phyloP scores from a whole-genome alignment of 2,329 filamentous ascomycete genomes.

The Colletotrichum sansevieriae region DNA sequence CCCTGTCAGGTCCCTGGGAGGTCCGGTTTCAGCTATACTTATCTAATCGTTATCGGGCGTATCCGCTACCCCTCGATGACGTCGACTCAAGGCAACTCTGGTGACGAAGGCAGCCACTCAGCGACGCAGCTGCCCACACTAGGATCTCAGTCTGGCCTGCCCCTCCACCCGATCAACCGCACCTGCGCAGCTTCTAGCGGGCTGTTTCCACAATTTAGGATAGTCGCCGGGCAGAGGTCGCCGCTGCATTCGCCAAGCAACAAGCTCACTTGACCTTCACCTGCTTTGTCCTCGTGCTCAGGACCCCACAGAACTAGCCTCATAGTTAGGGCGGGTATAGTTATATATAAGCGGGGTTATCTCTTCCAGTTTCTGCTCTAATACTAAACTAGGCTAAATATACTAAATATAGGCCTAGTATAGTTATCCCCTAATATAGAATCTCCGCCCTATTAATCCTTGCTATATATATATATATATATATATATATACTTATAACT shows the following conservation, averaged over 20 bases:
- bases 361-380: no score
- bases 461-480: no score
- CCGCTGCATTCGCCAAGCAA: slow-evolving; percentile 20
- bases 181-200: no score
- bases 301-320: no score
- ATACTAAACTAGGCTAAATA: no score
- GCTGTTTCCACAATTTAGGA: neutral
- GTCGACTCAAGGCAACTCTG: neutral
- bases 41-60: slow-evolving; percentile 24
- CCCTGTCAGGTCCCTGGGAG: slow-evolving; percentile 23
- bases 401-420: no score
- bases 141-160: slow-evolving; percentile 30
- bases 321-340: no score
- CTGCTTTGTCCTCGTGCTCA: slow-evolving; percentile 41
- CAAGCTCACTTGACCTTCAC: slow-evolving; percentile 35
- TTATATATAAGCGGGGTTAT: no score
- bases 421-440: no score
- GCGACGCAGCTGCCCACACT: slow-evolving; percentile 2
- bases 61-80: slow-evolving; percentile 27
- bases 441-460: no score
- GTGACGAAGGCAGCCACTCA: neutral
- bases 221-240: neutral
- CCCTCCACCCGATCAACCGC: slow-evolving; percentile 21
- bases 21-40: slow-evolving; percentile 39
- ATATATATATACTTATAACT: no score